Base-by-base conservation (phyloP, 148 eudicot species). In the Hydrangea macrophylla region DNA sequence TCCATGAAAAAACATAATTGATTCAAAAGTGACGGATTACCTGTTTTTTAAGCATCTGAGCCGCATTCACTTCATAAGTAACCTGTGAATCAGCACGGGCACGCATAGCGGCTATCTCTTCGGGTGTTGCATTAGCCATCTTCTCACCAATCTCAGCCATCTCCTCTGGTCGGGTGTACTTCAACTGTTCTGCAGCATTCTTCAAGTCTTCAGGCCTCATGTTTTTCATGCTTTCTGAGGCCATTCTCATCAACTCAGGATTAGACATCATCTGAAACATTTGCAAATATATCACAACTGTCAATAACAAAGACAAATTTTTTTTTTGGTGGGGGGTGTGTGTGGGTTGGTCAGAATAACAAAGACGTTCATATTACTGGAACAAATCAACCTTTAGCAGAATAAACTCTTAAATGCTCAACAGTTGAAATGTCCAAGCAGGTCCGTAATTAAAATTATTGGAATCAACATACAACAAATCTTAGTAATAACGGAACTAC, bases 211-310 rank as follows among this genome's bases (percentile, higher is more conserved):
- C 97, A 13, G 97, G 85, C 78, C 80, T 90, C 88, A 90, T 74
- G 64, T 78, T 86, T 76, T 86, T 81, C 96, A 90, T 88, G 77
- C 96, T 72, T 73, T 94, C 99, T 27, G 99, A 72, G n/a, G 97
- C 97, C 99, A 94, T 90, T 73, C 80, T 87, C 67, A 94, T 75
- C 77, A 94, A 79, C 0, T 94, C 99, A 9, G 99, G 99, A 81
- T 91, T 91, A 23, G 99, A 90, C 97, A 94, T 87, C 99, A 94
- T 88, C 99, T 94, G 89, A 75, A 80, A 60, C 11, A 32, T 20
- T 26, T 67, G 23, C 27, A 20, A 45, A 6, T 8, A 27, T 3
- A 8, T 1, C 45, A 62, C 6, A 6, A 27, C 51, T 30, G 58
- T 18, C 39, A 56, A 11, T 28, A 67, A n/a, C 33, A 22, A n/a